Base-by-base conservation (phyloP, 2,329 filamentous ascomycete species). In the Incumbomyces delicatus region DNA sequence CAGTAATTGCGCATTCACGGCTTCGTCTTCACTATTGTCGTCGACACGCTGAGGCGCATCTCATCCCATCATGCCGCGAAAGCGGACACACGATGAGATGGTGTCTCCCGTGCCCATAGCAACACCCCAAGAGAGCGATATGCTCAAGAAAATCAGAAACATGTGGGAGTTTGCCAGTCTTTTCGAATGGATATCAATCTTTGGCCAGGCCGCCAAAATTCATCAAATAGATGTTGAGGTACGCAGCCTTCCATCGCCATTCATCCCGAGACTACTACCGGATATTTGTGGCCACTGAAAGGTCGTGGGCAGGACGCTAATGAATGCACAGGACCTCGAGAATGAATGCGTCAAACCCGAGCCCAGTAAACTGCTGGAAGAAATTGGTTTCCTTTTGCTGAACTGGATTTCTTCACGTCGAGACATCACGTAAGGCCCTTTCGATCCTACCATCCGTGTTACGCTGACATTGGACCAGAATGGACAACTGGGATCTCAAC, bases 151-250 rank as follows among this genome's bases (percentile, higher is more conserved):
- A 54, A 76, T 96, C 56, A 80, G 90, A 53, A 92, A 86, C 62
- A 88, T 86, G 75, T 96, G 90, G 89, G 85, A 95, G 65, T 95
- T 96, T 66, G 87, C 90, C 51, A 90, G 88, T 60, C 71, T 96
- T 6, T 88, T 84, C 68, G 90, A 98, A 67, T 98, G 88, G 76
- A 86, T 96, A 51, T 85, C 83, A 63, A 78, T 90, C 34, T 98
- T 98, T 65, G 89, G 90, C 51, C 81, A 84, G 59, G 81, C 81
- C 36, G 81, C 94, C 63, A 95, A 94, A 69, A 85, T 96, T 55
- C 83, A 92, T 58, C 85, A 94, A 52, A 75, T 95, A 53, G 87
- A 90, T 60, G 85, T 95, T 54, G 89, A 96, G 71, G 92, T 95
- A 78, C 59, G 70, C 58, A 42, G 13, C 20, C 13, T 10, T n/a